These are phyloP conservation scores for Coprinellus aureogranulatus DNA, from an alignment of 768 basidiomycete species.

Conservation along the genomic window DNA sequence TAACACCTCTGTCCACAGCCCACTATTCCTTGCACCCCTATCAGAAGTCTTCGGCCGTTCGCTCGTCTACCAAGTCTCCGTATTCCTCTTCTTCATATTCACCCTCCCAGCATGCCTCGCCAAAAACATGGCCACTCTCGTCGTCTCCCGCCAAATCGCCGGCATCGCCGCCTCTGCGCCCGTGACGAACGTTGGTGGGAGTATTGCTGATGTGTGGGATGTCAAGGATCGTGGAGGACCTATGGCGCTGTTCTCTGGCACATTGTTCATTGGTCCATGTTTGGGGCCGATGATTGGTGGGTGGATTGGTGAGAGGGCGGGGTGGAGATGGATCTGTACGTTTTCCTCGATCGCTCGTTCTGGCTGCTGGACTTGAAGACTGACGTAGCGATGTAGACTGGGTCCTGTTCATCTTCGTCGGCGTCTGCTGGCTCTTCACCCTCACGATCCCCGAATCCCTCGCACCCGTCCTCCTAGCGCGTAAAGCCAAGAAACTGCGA, in stretches of 20 bases:
- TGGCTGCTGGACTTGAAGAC: neutral
- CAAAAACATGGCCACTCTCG: slow-evolving; percentile 41
- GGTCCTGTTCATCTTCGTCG: slow-evolving; percentile 44
- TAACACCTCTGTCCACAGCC: slow-evolving; percentile 20
- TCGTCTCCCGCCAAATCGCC: slow-evolving; percentile 44
- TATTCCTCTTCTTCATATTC: slow-evolving; percentile 44
- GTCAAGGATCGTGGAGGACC: slow-evolving; percentile 44
- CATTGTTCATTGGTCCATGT: slow-evolving; percentile 48
- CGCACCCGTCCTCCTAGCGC: slow-evolving; percentile 42
- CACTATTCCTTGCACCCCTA: slow-evolving; percentile 40
- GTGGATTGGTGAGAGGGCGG: slow-evolving; percentile 43
- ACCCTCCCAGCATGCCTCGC: slow-evolving; percentile 46
- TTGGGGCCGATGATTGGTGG: slow-evolving; percentile 51
- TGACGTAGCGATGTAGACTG: slow-evolving; percentile 27
- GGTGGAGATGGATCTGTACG: slow-evolving; percentile 46
- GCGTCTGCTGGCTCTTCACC: slow-evolving; percentile 32
- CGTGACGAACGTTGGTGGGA: slow-evolving; percentile 44
- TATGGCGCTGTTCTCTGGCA: slow-evolving; percentile 47
- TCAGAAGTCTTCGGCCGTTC: slow-evolving; percentile 38
- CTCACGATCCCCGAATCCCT: slow-evolving; percentile 53
- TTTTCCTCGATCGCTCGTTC: slow-evolving; percentile 1
- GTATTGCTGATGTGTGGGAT: slow-evolving; percentile 41
- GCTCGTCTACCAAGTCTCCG: slow-evolving; percentile 35
- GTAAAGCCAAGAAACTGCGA: slow-evolving; percentile 39
- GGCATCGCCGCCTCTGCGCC: slow-evolving; percentile 42